Conservation (phyloP, 768 basidiomycete species). For the Suillus fuscotomentosus region DNA sequence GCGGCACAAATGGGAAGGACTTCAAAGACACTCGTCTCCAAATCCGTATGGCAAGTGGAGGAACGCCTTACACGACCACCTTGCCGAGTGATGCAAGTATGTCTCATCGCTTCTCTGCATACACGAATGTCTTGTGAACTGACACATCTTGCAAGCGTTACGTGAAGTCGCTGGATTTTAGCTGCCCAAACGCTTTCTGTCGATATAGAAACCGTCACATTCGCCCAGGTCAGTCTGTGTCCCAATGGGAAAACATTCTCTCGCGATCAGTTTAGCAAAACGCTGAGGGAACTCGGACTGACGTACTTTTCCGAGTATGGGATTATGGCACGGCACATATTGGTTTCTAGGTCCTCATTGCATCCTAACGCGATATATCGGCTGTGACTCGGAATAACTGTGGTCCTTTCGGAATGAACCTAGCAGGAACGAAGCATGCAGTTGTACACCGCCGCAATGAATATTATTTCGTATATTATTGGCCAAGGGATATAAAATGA, state of each 20-base stretch:
- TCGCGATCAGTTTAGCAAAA: slow-evolving; percentile 38
- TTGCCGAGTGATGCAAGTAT: slow-evolving; percentile 55
- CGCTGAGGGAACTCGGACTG: slow-evolving; percentile 62
- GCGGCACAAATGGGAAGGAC: slow-evolving; percentile 62
- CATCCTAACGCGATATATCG: slow-evolving; percentile 25
- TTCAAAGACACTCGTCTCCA: slow-evolving; percentile 88
- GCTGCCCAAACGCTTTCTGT: slow-evolving; percentile 70
- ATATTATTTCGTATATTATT: background rate
- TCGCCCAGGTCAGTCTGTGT: slow-evolving; percentile 62
- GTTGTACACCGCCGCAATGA: background rate
- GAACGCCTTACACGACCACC: slow-evolving; percentile 78
- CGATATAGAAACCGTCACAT: slow-evolving; percentile 73
- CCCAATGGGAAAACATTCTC: slow-evolving; percentile 71
- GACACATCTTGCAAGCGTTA: slow-evolving; percentile 50
- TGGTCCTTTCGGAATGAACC: background rate
- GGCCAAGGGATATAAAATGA: background rate
- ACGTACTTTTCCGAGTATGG: slow-evolving; percentile 34
- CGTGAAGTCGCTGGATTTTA: slow-evolving; percentile 53
- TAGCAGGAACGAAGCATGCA: background rate
- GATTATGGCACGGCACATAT: background rate
- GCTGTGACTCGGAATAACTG: background rate
- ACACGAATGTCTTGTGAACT: background rate
- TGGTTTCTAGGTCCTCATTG: slow-evolving; percentile 51
- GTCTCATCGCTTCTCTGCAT: slow-evolving; percentile 25
- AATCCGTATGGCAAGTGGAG: slow-evolving; percentile 79